Percentiles rank a stretch among this genome's conserved stretches.
Evolutionary conservation across 352 stramenopile species (phyloP).

Genomic region (Globisporangium orthogonon): DNA sequence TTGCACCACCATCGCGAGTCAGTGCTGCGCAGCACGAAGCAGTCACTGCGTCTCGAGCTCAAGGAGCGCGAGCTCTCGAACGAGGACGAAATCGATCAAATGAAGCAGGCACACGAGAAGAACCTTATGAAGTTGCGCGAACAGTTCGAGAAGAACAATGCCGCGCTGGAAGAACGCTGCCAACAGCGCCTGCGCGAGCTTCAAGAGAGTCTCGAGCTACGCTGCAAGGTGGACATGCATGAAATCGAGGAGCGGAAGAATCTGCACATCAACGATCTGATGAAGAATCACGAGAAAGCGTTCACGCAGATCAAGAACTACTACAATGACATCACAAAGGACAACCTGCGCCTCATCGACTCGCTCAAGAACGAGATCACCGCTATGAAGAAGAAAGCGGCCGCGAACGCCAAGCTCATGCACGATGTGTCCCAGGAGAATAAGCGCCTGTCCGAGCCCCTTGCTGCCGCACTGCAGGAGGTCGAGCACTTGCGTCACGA

Average conservation of each 20-base stretch:
- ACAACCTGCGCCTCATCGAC: constrained; percentile 91
- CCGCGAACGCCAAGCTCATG: constrained; percentile 90
- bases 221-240: constrained; percentile 90
- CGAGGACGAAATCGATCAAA: constrained; percentile 82
- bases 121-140: constrained; percentile 89
- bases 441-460: constrained; percentile 86
- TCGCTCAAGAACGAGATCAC: constrained; percentile 89
- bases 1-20: constrained; percentile 58
- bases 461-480: constrained; percentile 80
- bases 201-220: constrained; percentile 85
- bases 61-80: constrained; percentile 84
- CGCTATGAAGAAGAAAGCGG: constrained; percentile 91
- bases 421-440: constrained; percentile 91
- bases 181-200: constrained; percentile 63
- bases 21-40: constrained; percentile 64
- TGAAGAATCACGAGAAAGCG: constrained; percentile 91
- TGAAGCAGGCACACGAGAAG: constrained; percentile 91
- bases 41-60: constrained; percentile 71
- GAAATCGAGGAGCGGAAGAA: constrained; percentile 95
- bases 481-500: constrained; percentile 85
- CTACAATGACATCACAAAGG: constrained; percentile 95
- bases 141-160: constrained; percentile 87
- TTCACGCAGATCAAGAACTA: constrained; percentile 94
- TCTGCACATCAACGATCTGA: constrained; percentile 93
- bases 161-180: constrained; percentile 64